These are phyloP conservation scores for Salvia splendens DNA, from an alignment of 257 asterid genomes.

Conservation along the genomic window DNA sequence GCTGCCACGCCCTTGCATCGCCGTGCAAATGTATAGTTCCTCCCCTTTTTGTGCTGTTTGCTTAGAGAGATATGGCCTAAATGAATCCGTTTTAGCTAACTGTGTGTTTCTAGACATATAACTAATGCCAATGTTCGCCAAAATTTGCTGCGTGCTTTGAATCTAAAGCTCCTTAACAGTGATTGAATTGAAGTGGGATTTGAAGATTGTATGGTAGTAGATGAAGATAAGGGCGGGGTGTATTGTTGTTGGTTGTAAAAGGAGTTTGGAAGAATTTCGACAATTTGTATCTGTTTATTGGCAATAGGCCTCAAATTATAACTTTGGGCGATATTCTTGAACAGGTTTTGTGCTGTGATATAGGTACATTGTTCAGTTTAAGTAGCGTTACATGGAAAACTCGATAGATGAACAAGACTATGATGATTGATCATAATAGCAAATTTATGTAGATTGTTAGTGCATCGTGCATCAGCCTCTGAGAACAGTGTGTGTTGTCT, in stretches of 20 bases:
- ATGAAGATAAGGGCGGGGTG: not conserved
- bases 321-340: conserved; percentile 3
- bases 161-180: not conserved
- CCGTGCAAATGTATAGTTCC: conserved; percentile 60
- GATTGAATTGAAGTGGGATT: not conserved
- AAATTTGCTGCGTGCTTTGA: not conserved
- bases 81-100: not conserved
- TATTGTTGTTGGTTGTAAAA: not conserved
- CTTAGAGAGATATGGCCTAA: not conserved
- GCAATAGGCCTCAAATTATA: too few species aligned
- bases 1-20: conserved; percentile 95
- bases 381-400: not conserved
- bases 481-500: not conserved
- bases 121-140: not conserved
- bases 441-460: not conserved
- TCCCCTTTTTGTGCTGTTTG: not conserved
- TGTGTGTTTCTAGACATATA: not conserved
- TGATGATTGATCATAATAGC: conserved; percentile 3
- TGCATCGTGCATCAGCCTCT: not conserved
- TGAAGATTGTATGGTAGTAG: not conserved
- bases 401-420: not conserved
- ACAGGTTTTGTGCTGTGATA: too few species aligned
- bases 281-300: not conserved
- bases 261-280: not conserved
- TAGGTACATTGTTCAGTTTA: not conserved